These are phyloP conservation scores for Magnolia kwangsiensis DNA, from an alignment of 164 flowering plant species.

Conservation along the genomic window DNA sequence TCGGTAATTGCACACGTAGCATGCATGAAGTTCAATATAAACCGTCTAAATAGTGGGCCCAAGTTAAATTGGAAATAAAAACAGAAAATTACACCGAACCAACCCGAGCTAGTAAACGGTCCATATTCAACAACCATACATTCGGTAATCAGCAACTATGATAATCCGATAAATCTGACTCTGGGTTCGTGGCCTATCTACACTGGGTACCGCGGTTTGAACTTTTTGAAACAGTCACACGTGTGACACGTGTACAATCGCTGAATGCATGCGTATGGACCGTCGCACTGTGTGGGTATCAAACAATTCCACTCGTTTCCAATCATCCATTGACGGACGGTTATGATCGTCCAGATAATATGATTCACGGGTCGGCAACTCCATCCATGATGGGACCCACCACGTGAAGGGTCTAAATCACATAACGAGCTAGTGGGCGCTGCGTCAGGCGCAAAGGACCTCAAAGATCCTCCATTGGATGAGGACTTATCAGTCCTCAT, in stretches of 20 bases:
- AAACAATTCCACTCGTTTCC: not conserved
- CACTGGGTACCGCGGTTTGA: not conserved
- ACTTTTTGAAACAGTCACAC: not conserved
- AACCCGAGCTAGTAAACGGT: not conserved
- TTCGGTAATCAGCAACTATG: not conserved
- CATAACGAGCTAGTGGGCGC: not conserved
- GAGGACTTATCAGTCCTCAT: not conserved
- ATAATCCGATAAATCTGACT: not conserved
- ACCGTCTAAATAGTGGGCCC: not conserved
- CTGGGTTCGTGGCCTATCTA: not conserved
- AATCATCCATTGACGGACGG: not conserved
- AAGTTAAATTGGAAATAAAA: too few species aligned
- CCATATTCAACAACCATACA: too few species aligned
- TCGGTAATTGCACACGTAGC: not conserved
- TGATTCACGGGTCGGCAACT: not conserved
- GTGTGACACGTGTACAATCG: not conserved
- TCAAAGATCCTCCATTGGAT: not conserved
- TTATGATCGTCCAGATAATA: not conserved
- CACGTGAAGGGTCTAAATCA: not conserved
- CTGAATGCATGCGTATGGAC: not conserved
- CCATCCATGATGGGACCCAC: not conserved
- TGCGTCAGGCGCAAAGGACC: not conserved
- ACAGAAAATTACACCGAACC: not conserved
- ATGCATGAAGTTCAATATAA: not conserved
- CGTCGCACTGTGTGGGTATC: not conserved